Base-by-base conservation (phyloP, 2,329 filamentous ascomycete species). In the Trichothecium roseum region DNA sequence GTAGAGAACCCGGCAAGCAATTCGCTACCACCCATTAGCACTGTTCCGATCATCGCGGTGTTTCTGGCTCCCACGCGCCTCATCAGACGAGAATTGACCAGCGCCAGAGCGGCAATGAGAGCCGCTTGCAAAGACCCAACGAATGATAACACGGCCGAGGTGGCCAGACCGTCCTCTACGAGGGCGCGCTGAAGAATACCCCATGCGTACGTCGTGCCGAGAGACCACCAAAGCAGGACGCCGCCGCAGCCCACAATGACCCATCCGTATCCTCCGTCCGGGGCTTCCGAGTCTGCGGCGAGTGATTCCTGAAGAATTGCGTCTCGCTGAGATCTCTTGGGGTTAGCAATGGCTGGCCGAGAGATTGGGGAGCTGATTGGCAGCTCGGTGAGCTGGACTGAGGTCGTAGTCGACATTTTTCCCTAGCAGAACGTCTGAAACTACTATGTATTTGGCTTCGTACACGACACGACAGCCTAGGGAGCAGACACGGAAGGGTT, bases 171-270 rank as follows among this genome's bases (percentile, higher is more conserved):
- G 8, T 64, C 53, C 24, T 66, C 53, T 3, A 76, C 64, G 1
- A 80, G 60, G 0, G 66, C 72, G 4, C 62, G 61, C 51, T 81
- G 75, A 32, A 78, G 55, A 1, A 81, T 63, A 17, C 74, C 76
- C 73, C 74, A 80, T 42, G 63, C 64, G 46, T 74, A 75, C 7
- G 62, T 62, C 1, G 64, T 70, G 34, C 73, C 74, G 33, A 70
- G 63, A 35, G 68, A 62, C 71, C 69, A 74, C 58, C 71, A 78
- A 2, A 66, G 62, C 9, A 75, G 45, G 2, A 71, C 46, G 3
- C 65, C 62, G 43, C 68, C 72, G 22, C 58, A 60, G 3, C 52
- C 53, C 17, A 78, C 66, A 7, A 78, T 58, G 12, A 65, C 56
- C 70, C 71, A 75, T 40, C 69, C 71, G 45, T 74, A 72, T 17